Evolutionary conservation across 805 yeast genomes (phyloP).

Genomic region (Grigorovia transvaalensis): DNA sequence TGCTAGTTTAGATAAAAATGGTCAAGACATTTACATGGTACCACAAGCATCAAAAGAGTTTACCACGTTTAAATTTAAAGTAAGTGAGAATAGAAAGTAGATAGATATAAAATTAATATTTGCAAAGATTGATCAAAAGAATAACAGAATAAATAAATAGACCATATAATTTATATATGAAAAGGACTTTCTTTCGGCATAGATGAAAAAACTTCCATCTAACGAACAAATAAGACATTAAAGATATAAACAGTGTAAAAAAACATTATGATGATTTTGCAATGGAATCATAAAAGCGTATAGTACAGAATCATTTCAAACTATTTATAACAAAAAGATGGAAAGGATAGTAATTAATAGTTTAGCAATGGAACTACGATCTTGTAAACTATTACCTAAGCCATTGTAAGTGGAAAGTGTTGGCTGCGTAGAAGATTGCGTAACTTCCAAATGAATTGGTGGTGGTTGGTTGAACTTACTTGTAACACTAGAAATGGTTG

Average conservation of each 20-base stretch:
- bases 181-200: too few relatives aligned
- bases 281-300: too few relatives aligned
- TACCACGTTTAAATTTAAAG: constrained; percentile 18
- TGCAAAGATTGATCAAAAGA: neutral
- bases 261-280: too few relatives aligned
- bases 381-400: neutral
- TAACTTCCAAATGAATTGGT: constrained; percentile 1
- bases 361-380: neutral
- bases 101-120: too few relatives aligned
- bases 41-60: constrained; percentile 8
- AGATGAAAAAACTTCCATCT: too few relatives aligned
- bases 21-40: neutral
- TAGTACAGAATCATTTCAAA: neutral
- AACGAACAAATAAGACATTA: too few relatives aligned
- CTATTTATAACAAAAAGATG: neutral
- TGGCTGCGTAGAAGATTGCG: neutral
- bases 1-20: too few relatives aligned
- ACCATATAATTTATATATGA: too few relatives aligned
- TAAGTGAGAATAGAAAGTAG: constrained; percentile 3
- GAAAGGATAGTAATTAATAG: neutral
- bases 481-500: neutral
- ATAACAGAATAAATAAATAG: neutral
- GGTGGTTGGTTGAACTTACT: neutral
- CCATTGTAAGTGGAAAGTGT: neutral
- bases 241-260: too few relatives aligned